These are phyloP conservation scores for Colletotrichum lini DNA, from an alignment of 2,329 filamentous ascomycete species.

Conservation along the genomic window DNA sequence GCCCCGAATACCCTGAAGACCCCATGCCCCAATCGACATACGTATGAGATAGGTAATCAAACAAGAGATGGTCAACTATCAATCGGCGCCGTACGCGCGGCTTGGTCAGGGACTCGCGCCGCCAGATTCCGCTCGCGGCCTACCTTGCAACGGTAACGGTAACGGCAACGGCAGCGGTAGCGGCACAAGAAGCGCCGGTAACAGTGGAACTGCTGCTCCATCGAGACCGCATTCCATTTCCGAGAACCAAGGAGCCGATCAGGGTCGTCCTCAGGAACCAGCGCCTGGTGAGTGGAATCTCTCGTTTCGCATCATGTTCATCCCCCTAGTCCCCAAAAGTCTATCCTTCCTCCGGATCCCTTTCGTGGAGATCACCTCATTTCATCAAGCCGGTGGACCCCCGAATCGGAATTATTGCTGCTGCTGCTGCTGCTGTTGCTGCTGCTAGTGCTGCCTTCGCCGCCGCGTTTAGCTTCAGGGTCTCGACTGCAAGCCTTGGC, in stretches of 20 bases:
- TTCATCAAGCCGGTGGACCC: constrained; percentile 17
- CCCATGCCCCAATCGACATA: background rate
- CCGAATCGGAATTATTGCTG: constrained; percentile 1
- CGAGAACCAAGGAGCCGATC: background rate
- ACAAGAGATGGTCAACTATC: constrained; percentile 15
- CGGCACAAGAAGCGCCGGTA: constrained; percentile 10
- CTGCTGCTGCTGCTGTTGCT: background rate
- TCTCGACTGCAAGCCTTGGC: background rate
- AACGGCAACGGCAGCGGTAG: constrained; percentile 7
- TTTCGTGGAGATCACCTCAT: constrained; percentile 14
- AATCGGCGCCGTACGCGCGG: constrained; percentile 24
- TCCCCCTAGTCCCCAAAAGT: background rate
- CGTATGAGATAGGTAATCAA: background rate
- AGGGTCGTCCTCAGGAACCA: background rate
- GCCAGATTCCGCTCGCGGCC: constrained; percentile 26
- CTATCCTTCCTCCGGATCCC: background rate
- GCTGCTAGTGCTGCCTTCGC: background rate
- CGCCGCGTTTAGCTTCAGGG: background rate
- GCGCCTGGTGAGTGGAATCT: constrained; percentile 1
- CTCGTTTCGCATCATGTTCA: background rate
- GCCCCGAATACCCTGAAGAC: background rate
- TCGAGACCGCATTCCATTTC: constrained; percentile 18
- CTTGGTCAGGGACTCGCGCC: constrained; percentile 25
- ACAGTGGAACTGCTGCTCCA: constrained; percentile 17
- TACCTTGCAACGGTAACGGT: constrained; percentile 20